Evolutionary conservation across 1,284 basidiomycete species (phyloP).

Genomic region (Cerioporus squamosus): DNA sequence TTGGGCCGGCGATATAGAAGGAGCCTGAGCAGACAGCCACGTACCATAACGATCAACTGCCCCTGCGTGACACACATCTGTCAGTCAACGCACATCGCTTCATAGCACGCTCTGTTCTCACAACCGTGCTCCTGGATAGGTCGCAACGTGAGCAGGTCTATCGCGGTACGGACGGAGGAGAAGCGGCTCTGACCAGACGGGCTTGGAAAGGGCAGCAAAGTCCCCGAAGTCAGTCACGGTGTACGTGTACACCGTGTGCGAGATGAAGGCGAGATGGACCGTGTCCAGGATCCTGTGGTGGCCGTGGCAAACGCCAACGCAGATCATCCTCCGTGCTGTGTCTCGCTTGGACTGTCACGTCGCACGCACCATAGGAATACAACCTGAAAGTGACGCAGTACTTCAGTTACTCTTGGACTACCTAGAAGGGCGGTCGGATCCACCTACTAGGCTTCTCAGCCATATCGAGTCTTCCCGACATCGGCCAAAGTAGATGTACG

Average conservation of each 20-base stretch:
- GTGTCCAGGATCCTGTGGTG: slow-evolving; percentile 12
- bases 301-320: too few species aligned
- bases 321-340: too few species aligned
- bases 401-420: background rate
- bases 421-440: background rate
- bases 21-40: too few species aligned
- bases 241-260: slow-evolving; percentile 14
- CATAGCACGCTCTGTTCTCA: too few species aligned
- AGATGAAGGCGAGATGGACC: slow-evolving; percentile 11
- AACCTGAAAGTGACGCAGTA: background rate
- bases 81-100: too few species aligned
- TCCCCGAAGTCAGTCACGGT: slow-evolving; percentile 7
- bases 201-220: background rate
- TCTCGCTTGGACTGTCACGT: too few species aligned
- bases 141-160: too few species aligned
- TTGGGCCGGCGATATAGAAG: too few species aligned
- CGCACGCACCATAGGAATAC: background rate
- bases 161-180: too few species aligned
- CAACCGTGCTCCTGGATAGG: too few species aligned
- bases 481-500: slow-evolving; percentile 4
- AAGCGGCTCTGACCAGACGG: background rate
- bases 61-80: too few species aligned
- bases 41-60: too few species aligned
- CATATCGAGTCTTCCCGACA: background rate
- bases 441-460: slow-evolving; percentile 5